Evolutionary conservation across 495 filamentous ascomycete genomes (phyloP), one percentile per base, ranked within the genome.

Genomic region (Tuber microsphaerosporum): DNA sequence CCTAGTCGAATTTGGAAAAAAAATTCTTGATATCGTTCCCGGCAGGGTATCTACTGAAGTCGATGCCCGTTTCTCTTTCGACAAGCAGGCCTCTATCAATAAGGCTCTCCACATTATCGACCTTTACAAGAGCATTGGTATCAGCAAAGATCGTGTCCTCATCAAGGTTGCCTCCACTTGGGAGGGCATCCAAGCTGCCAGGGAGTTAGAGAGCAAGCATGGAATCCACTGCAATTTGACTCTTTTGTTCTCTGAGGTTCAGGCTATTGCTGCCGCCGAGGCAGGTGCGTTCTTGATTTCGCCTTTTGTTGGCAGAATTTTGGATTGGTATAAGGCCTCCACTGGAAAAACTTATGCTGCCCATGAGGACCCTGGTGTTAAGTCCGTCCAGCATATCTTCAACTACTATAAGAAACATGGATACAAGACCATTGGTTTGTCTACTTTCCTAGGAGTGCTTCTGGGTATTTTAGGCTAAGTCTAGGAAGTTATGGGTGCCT

Each of bases 351-450:
- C 94, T 70, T 99, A 93, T 89, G 82, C 87, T 82, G 86, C 92
- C 81, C 83, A 91, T 84, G 94, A 98, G 81, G 95, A 99, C 89
- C 95, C 95, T 73, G 95, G 95, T 86, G 95, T 99, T 86, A 91
- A 94, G 88, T 93, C 91, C 81, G 96, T 99, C 82, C 89, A 97
- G 89, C 83, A 81, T 84, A 99, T 99, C 88, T 99, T 92, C 91
- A 97, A 99, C 88, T 99, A 99, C 92, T 99, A 99, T 91, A 99
- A 99, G 93, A 99, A 97, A 89, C 91, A 88, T 85, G 93, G 92
- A 83, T 97, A 99, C 90, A 94, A 95, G 81, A 99, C 95, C 85
- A 82, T 82, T 75, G 77, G 77, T 79, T 43, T 37, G 71, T 71
- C 34, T 26, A 26, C 19, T 16, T 46, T 51, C 44, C 39, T 44